Conservation (phyloP, 1,284 basidiomycete species). For the Quambalaria eucalypti region DNA sequence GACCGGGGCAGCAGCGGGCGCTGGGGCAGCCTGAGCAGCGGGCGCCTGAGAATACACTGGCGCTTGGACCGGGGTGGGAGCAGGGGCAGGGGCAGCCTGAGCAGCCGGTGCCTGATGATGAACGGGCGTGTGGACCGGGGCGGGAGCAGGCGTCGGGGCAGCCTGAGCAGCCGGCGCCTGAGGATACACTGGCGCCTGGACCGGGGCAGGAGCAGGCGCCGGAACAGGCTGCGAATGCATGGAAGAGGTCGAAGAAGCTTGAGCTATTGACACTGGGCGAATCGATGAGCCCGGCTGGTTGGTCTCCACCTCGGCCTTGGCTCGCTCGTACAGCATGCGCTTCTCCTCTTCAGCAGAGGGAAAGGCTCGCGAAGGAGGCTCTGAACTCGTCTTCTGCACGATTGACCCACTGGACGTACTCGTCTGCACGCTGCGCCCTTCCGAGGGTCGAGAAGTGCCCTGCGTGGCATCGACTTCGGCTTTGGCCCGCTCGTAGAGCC, state of each 20-base stretch:
- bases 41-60: background rate
- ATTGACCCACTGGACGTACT: background rate
- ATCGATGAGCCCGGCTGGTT: too few relatives aligned
- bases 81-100: background rate
- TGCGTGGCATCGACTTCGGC: background rate
- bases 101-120: background rate
- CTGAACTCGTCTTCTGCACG: background rate
- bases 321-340: conserved; percentile 25
- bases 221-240: background rate
- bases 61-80: background rate
- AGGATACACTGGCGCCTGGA: background rate
- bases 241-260: conserved; percentile 11
- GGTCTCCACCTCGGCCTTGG: conserved; percentile 25
- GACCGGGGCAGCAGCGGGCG: background rate
- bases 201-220: background rate
- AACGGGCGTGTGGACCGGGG: background rate
- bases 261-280: too few relatives aligned
- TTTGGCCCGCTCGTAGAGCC: conserved; percentile 1
- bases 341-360: conserved; percentile 33
- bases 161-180: background rate
- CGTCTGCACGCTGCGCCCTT: too few relatives aligned
- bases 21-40: background rate
- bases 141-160: background rate
- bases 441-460: background rate
- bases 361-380: background rate